Conservation (phyloP, 2,329 filamentous ascomycete genomes). For the Claviceps paspali region DNA sequence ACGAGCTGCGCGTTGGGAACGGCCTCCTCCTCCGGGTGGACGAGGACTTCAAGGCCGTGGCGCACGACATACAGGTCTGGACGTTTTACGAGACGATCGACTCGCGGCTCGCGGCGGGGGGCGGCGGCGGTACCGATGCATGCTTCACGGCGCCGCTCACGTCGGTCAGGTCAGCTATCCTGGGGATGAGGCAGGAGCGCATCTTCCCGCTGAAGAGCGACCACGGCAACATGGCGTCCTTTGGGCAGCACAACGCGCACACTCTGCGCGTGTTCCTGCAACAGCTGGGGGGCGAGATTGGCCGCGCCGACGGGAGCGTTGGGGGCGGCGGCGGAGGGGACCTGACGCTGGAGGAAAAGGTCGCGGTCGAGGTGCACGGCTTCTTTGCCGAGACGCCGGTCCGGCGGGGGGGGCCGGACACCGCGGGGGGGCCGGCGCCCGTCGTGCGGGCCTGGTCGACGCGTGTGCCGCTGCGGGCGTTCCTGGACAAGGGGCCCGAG, state of each 20-base stretch:
- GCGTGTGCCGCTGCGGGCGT: slow-evolving; percentile 35
- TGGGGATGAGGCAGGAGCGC: slow-evolving; percentile 34
- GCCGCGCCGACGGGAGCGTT: slow-evolving; percentile 17
- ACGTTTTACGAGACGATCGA: slow-evolving; percentile 49
- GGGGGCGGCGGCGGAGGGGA: slow-evolving; percentile 22
- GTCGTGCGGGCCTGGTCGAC: slow-evolving; percentile 36
- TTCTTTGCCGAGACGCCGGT: slow-evolving; percentile 39
- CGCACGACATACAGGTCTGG: slow-evolving; percentile 45
- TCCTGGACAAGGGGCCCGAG: slow-evolving; percentile 39
- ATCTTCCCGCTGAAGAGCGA: slow-evolving; percentile 39
- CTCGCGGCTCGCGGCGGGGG: slow-evolving; percentile 31
- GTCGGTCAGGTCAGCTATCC: slow-evolving; percentile 38
- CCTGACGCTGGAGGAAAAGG: slow-evolving; percentile 33
- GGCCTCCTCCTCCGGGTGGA: slow-evolving; percentile 32
- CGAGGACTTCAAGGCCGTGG: slow-evolving; percentile 39
- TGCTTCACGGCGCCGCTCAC: slow-evolving; percentile 45
- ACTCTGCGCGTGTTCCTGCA: slow-evolving; percentile 28
- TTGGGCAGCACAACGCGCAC: slow-evolving; percentile 32
- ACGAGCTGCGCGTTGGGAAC: slow-evolving; percentile 35
- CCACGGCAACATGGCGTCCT: slow-evolving; percentile 39
- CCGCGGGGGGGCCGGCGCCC: not conserved
- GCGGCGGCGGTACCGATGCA: slow-evolving; percentile 22
- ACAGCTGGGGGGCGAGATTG: slow-evolving; percentile 19
- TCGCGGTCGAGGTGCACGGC: slow-evolving; percentile 39
- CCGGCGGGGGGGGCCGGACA: not conserved